Evolutionary conservation across 768 basidiomycete species (phyloP).

Genomic region (Dentipellis sp.): DNA sequence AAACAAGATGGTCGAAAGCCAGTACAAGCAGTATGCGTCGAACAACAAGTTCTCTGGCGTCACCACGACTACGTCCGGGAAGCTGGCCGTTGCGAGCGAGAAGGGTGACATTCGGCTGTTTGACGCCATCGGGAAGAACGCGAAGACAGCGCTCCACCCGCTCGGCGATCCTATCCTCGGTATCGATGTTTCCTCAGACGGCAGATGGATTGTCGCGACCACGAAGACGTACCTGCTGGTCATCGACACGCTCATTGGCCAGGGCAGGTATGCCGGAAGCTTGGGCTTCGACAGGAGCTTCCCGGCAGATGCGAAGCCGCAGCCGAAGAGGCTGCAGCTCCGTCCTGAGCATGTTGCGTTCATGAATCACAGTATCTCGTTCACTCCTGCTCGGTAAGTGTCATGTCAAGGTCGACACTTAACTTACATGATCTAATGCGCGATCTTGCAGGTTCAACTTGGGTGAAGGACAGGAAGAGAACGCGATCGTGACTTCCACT

Average conservation of each 20-base stretch:
- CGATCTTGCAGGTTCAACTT: conserved; percentile 71
- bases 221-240: conserved; percentile 89
- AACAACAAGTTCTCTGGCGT: conserved; percentile 96
- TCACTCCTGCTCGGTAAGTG: conserved; percentile 85
- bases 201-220: conserved; percentile 92
- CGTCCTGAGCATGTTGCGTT: conserved; percentile 89
- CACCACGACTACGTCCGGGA: conserved; percentile 77
- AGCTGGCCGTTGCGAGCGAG: conserved; percentile 87
- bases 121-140: conserved; percentile 95
- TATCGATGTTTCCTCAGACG: conserved; percentile 88
- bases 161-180: conserved; percentile 94
- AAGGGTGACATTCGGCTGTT: conserved; percentile 96
- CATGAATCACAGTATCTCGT: conserved; percentile 80
- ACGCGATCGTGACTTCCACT: conserved; percentile 90
- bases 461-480: conserved; percentile 81
- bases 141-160: conserved; percentile 94
- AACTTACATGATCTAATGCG: neutral
- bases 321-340: conserved; percentile 80
- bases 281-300: conserved; percentile 92
- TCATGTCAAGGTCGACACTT: neutral
- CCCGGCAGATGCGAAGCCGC: conserved; percentile 89
- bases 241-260: conserved; percentile 92
- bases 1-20: conserved; percentile 85
- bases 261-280: conserved; percentile 74
- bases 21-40: conserved; percentile 92